Percentiles rank a stretch among this genome's conserved stretches.
phyloP scores from a whole-genome alignment of 208 protist genomes.

The Blastocrithidia nonstop region DNA sequence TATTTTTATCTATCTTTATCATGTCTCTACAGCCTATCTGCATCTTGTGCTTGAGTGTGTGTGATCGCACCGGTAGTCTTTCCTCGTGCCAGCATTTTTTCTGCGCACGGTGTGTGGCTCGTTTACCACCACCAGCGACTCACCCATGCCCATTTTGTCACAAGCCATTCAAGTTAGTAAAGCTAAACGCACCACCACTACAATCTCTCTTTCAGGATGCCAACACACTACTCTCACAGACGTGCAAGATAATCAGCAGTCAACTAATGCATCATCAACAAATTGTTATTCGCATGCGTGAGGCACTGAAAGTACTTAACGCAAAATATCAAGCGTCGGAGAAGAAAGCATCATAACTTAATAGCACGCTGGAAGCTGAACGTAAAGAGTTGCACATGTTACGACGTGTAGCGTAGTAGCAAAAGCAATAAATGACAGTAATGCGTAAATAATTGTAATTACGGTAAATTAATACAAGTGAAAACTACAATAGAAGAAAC shows the following conservation, averaged over 20 bases:
- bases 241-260: conserved; percentile 19
- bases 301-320: conserved; percentile 45
- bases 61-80: conserved; percentile 37
- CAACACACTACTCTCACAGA: conserved; percentile 8
- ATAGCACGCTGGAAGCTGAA: conserved; percentile 7
- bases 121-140: conserved; percentile 15
- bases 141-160: conserved; percentile 52
- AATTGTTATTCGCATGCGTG: conserved; percentile 34
- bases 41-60: conserved; percentile 62
- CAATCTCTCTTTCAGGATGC: conserved; percentile 32
- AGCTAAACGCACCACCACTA: conserved; percentile 13
- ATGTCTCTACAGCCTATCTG: conserved; percentile 73
- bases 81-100: conserved; percentile 81
- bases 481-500: too few species aligned
- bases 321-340: conserved; percentile 19
- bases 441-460: too few species aligned
- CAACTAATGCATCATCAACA: conserved; percentile 52
- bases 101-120: conserved; percentile 46
- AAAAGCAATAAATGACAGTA: too few species aligned
- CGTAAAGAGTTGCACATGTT: too few species aligned
- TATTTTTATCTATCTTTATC: neutral
- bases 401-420: too few species aligned
- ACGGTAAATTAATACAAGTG: too few species aligned
- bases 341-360: conserved; percentile 8
- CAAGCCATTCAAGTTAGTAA: conserved; percentile 25